These are phyloP conservation scores for Cafeteria roenbergensis DNA, from an alignment of 108 stramenopile genomes.

Conservation along the genomic window DNA sequence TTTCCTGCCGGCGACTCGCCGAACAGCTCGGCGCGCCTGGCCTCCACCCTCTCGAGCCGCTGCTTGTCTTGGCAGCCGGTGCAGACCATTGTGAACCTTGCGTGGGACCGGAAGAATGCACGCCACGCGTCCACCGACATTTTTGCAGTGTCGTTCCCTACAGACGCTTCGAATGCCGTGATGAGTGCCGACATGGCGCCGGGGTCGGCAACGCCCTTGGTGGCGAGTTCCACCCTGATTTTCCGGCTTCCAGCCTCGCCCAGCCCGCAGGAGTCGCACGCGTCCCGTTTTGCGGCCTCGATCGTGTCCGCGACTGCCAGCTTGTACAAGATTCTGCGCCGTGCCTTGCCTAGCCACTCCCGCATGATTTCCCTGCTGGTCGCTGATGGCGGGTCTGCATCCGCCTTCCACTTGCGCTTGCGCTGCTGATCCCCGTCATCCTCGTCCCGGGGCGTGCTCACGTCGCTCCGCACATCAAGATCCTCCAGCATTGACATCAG, in stretches of 20 bases:
- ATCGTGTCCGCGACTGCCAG: slow-evolving; percentile 50
- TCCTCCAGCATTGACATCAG: slow-evolving; percentile 59
- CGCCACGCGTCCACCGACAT: slow-evolving; percentile 48
- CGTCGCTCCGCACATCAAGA: slow-evolving; percentile 34
- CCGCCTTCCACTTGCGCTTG: slow-evolving; percentile 53
- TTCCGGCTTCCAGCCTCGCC: slow-evolving; percentile 32
- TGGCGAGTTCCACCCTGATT: slow-evolving; percentile 38
- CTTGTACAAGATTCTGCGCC: slow-evolving; percentile 52
- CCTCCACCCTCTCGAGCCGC: slow-evolving; percentile 38
- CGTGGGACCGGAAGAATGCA: slow-evolving; percentile 62
- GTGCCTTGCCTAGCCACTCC: slow-evolving; percentile 58
- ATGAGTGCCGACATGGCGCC: slow-evolving; percentile 59
- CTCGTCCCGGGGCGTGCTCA: slow-evolving; percentile 52
- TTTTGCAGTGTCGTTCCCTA: slow-evolving; percentile 6
- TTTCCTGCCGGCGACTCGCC: slow-evolving; percentile 41
- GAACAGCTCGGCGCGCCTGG: slow-evolving; percentile 30
- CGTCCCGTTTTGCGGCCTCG: slow-evolving; percentile 40
- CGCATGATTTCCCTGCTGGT: slow-evolving; percentile 50
- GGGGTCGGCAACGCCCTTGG: slow-evolving; percentile 46
- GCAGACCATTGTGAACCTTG: slow-evolving; percentile 55
- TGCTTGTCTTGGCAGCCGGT: slow-evolving; percentile 47
- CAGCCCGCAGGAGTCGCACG: slow-evolving; percentile 46
- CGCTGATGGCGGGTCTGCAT: slow-evolving; percentile 42
- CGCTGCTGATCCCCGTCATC: slow-evolving; percentile 50
- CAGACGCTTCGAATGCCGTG: slow-evolving; percentile 45